Conservation (phyloP, 2,329 filamentous ascomycete species). For the Arthrobotrys pseudoclavata region DNA sequence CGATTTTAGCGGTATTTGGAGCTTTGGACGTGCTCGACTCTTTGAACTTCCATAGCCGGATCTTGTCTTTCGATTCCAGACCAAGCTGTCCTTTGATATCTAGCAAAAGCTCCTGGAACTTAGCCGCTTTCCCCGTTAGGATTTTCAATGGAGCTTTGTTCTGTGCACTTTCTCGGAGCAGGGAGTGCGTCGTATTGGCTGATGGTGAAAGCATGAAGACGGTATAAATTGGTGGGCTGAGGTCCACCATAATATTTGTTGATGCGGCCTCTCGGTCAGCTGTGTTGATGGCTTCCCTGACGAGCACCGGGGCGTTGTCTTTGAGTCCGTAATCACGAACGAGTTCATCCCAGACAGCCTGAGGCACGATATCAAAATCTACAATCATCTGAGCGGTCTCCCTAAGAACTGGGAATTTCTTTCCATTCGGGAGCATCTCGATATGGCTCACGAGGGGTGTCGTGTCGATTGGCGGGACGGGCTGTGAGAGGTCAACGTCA, state of each 20-base stretch:
- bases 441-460: constrained; percentile 38
- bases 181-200: constrained; percentile 71
- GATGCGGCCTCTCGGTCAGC: constrained; percentile 71
- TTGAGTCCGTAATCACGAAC: constrained; percentile 84
- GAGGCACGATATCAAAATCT: constrained; percentile 82
- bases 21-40: constrained; percentile 66
- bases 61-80: constrained; percentile 78
- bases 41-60: constrained; percentile 79
- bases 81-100: constrained; percentile 77
- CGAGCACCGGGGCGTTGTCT: constrained; percentile 77
- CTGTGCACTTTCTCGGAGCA: constrained; percentile 74
- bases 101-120: constrained; percentile 80
- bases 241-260: constrained; percentile 82
- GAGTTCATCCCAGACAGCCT: constrained; percentile 84
- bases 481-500: constrained; percentile 80
- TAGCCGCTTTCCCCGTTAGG: constrained; percentile 78
- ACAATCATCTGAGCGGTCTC: constrained; percentile 69
- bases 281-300: constrained; percentile 83
- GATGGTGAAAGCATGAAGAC: constrained; percentile 79
- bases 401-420: constrained; percentile 50
- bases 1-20: constrained; percentile 66
- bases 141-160: constrained; percentile 75
- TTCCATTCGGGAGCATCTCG: constrained; percentile 39
- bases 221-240: constrained; percentile 86
- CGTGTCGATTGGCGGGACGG: constrained; percentile 69